phyloP scores from a whole-genome alignment of 1,284 basidiomycete species.

The Apiotrichum mycotoxinovorans region DNA sequence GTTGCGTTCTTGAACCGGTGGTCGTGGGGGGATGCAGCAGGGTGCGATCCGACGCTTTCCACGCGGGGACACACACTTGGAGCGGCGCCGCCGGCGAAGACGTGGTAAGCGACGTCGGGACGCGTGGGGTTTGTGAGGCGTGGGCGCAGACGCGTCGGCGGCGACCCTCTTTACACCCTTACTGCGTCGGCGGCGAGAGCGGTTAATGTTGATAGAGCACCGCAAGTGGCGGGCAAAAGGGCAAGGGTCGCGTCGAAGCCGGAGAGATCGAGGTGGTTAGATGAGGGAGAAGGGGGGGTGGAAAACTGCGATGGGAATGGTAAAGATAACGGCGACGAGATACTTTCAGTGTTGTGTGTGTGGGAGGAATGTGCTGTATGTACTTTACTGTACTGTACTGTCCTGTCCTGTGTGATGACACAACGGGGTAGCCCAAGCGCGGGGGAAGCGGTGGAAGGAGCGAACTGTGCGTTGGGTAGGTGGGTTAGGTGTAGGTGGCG shows the following conservation, averaged over 20 bases:
- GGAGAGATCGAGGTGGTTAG: not conserved
- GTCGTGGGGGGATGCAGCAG: not conserved
- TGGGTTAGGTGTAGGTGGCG: no score
- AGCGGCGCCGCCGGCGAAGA: constrained; percentile 4
- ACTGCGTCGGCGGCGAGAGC: constrained; percentile 8
- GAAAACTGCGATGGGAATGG: no score
- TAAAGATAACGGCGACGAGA: no score
- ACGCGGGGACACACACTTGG: constrained; percentile 1
- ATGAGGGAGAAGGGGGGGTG: not conserved
- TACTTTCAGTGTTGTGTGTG: no score
- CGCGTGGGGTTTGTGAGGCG: not conserved
- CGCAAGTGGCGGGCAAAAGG: constrained; percentile 22
- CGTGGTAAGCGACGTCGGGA: not conserved
- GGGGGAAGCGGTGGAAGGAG: no score
- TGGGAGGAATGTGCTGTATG: no score
- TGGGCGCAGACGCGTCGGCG: constrained; percentile 2
- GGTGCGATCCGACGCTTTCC: not conserved
- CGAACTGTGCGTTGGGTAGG: no score
- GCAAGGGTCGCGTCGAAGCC: constrained; percentile 13
- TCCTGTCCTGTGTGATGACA: no score
- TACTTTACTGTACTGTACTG: no score
- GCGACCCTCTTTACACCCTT: constrained; percentile 4
- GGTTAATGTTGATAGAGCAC: constrained; percentile 20
- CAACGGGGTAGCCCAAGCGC: no score
- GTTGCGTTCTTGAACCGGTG: not conserved